Evolutionary conservation across 441 rosid species (phyloP), one percentile per base, ranked within the genome.

Genomic region (Bocquillonia castaneifolia): DNA sequence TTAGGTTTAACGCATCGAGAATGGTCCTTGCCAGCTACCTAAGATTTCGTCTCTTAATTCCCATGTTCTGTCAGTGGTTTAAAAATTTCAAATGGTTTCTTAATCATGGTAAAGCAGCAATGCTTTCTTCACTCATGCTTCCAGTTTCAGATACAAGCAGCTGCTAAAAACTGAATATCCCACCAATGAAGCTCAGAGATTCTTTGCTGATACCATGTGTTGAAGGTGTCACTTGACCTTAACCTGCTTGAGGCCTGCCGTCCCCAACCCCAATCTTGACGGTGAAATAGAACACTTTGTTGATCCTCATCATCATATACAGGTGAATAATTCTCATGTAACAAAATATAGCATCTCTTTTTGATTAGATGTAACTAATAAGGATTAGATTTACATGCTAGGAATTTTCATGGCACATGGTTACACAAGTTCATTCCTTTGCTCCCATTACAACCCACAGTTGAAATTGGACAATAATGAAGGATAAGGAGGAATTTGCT

Each of bases 1-100:
- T 50, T 45, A 34, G 47, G 29, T 70, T 59, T 57, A 63, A 74
- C 40, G 58, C 57, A 6, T 37, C 15, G 34, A 58, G 39, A 34
- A 36, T 34, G 6, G 63, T 9, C 28, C 15, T 10, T 20, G 4
- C 10, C 59, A 29, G 36, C 29, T n/a, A n/a, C 61, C 61, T 31
- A 32, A 29, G n/a, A 57, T 25, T 17, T 31, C 18, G 44, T 15
- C 5, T 32, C 13, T 7, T 20, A 12, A 14, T 22, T n/a, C 22
- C n/a, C 15, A 59, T 20, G 62, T 58, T 34, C 10, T 58, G 44
- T 36, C 45, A n/a, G 28, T 36, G 7, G 47, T 39, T 17, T 37
- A 59, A 59, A 37, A 59, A 12, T 37, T 59, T 37, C 48, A 22
- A 58, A 59, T 22, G 63, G 47, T 59, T 58, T 28, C 48, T 20